Percentiles rank a stretch among this genome's conserved stretches.
Conservation (phyloP, 2,329 filamentous ascomycete genomes). For the Phoma sp. region DNA sequence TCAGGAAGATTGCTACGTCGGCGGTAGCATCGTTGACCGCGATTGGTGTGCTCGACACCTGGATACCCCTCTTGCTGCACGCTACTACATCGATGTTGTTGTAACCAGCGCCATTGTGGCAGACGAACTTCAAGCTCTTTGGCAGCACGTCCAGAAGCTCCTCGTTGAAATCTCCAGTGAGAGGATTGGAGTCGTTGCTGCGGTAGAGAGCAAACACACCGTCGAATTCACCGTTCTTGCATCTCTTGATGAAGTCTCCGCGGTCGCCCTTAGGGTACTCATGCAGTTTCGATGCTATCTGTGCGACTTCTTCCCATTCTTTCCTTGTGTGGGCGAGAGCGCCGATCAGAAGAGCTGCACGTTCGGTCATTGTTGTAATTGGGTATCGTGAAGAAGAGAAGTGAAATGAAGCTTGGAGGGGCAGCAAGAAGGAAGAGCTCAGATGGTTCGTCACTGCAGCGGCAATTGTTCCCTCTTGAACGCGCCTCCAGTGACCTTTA, state of each 20-base stretch:
- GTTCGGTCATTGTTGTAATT: conserved; percentile 38
- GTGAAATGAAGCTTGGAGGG: not conserved
- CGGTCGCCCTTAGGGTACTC: conserved; percentile 62
- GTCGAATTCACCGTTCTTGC: conserved; percentile 61
- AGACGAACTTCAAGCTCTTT: conserved; percentile 52
- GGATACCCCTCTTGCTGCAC: conserved; percentile 56
- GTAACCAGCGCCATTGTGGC: conserved; percentile 63
- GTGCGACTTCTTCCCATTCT: conserved; percentile 53
- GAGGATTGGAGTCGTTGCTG: conserved; percentile 62
- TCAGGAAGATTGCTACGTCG: conserved; percentile 58
- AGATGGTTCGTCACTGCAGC: conserved; percentile 13
- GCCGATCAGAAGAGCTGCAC: conserved; percentile 54
- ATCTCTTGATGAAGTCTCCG: conserved; percentile 62
- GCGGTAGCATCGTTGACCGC: conserved; percentile 61
- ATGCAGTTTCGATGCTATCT: conserved; percentile 48
- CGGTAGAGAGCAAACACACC: conserved; percentile 64
- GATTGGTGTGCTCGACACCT: conserved; percentile 55
- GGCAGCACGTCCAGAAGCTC: conserved; percentile 53
- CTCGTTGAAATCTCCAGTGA: conserved; percentile 55
- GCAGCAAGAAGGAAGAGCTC: not conserved
- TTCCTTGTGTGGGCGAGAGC: conserved; percentile 53
- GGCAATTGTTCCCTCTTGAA: conserved; percentile 28
- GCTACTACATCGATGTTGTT: conserved; percentile 65
- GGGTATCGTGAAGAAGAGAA: not conserved
- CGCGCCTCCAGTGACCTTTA: conserved; percentile 11